Conservation (phyloP, 2,329 filamentous ascomycete species). For the Phyllosticta capitalensis region DNA sequence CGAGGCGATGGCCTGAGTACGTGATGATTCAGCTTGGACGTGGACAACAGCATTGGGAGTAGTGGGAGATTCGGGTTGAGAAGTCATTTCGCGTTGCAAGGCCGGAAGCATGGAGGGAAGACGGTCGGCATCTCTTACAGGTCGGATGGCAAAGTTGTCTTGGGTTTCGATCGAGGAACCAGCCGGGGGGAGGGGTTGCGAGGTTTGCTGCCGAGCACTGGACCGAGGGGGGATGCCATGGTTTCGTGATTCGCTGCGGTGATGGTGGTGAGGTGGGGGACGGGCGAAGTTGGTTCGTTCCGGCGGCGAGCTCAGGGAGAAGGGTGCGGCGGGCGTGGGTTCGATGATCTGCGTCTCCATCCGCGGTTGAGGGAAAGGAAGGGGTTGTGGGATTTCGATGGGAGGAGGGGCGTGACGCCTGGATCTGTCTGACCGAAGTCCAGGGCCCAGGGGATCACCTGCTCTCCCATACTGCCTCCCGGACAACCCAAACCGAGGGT, state of each 20-base stretch:
- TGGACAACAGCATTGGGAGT: slow-evolving; percentile 25
- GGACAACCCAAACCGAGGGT: slow-evolving; percentile 30
- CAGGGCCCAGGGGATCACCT: slow-evolving; percentile 26
- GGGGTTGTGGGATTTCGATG: slow-evolving; percentile 63
- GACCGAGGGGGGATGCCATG: slow-evolving; percentile 8
- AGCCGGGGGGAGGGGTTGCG: slow-evolving; percentile 41
- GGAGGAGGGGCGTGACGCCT: slow-evolving; percentile 76
- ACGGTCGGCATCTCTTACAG: slow-evolving; percentile 70
- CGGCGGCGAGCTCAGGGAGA: slow-evolving; percentile 60
- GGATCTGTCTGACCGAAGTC: slow-evolving; percentile 33
- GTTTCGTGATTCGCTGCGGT: slow-evolving; percentile 39
- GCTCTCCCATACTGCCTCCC: slow-evolving; percentile 33
- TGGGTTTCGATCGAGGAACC: slow-evolving; percentile 59
- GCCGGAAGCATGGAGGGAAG: slow-evolving; percentile 76
- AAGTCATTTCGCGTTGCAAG: slow-evolving; percentile 54
- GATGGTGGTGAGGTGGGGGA: slow-evolving; percentile 45
- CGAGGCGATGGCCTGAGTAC: slow-evolving; percentile 37
- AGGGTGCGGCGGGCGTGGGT: slow-evolving; percentile 51
- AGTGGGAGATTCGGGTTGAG: slow-evolving; percentile 69
- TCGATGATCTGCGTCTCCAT: slow-evolving; percentile 48
- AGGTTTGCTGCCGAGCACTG: slow-evolving; percentile 22
- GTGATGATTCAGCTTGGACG: slow-evolving; percentile 2
- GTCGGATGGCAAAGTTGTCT: slow-evolving; percentile 65
- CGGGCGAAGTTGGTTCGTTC: slow-evolving; percentile 58
- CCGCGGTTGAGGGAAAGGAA: slow-evolving; percentile 36